A percentile compares a stretch with the other conserved stretches of the same genome.
Conservation (phyloP, 75 land plant species). For the Isoetes taiwanensis region DNA sequence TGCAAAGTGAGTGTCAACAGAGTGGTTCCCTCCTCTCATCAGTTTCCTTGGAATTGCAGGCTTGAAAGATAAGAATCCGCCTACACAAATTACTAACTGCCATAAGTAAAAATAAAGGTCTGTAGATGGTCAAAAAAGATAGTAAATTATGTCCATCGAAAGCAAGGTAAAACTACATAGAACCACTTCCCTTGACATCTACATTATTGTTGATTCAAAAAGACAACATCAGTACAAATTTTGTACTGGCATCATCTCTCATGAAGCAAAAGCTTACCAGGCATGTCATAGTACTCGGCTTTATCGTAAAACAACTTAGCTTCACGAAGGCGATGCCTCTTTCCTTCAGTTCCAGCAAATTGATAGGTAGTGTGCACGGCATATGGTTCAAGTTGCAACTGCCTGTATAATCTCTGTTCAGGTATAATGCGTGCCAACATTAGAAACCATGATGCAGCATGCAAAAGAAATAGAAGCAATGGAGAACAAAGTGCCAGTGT, state of each 20-base stretch:
- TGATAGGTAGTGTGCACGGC: slow-evolving; percentile 98
- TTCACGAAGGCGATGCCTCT: slow-evolving; percentile 85
- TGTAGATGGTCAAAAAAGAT: neutral
- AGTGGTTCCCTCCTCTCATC: slow-evolving; percentile 60
- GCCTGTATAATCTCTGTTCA: slow-evolving; percentile 39
- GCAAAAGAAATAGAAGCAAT: too few species aligned
- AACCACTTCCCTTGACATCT: neutral
- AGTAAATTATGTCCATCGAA: neutral
- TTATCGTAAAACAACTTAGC: slow-evolving; percentile 76
- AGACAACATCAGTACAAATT: neutral
- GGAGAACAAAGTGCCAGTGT: too few species aligned
- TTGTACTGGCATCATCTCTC: neutral
- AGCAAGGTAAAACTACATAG: neutral
- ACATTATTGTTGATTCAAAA: neutral
- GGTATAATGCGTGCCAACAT: neutral
- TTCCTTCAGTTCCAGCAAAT: slow-evolving; percentile 92
- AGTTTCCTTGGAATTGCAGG: slow-evolving; percentile 59
- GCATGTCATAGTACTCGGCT: slow-evolving; percentile 77
- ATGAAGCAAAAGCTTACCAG: slow-evolving; percentile 34
- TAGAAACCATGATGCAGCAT: too few species aligned
- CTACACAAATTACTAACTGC: slow-evolving; percentile 27
- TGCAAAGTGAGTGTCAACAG: slow-evolving; percentile 66
- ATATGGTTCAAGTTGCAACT: slow-evolving; percentile 68
- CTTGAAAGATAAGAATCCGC: slow-evolving; percentile 69
- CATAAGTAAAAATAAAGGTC: neutral